These are phyloP conservation scores for Venturiaceae sp. DNA, from an alignment of 2,329 filamentous ascomycete species.

Conservation along the genomic window DNA sequence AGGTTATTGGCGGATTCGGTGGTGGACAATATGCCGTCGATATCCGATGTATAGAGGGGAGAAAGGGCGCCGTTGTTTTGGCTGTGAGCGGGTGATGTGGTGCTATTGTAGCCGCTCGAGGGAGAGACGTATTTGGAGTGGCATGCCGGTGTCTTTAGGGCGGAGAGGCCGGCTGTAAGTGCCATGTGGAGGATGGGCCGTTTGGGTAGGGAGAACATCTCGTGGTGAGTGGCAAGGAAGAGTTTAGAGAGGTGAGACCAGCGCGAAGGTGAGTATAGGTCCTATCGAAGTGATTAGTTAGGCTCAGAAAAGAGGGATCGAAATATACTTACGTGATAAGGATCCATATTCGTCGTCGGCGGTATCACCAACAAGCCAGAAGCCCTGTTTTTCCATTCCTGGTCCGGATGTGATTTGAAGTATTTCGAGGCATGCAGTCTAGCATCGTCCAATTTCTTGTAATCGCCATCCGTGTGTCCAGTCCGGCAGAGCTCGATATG, in stretches of 20 bases:
- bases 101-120: slow-evolving; percentile 24
- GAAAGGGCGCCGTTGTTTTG: background rate
- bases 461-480: slow-evolving; percentile 36
- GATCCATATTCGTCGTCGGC: slow-evolving; percentile 37
- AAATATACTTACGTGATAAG: background rate
- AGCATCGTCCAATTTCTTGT: slow-evolving; percentile 61
- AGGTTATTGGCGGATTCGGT: background rate
- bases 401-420: slow-evolving; percentile 59
- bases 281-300: background rate
- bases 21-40: background rate
- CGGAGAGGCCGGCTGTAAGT: slow-evolving; percentile 80
- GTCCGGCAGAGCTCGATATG: slow-evolving; percentile 83
- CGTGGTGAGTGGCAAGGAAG: slow-evolving; percentile 81
- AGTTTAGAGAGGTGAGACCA: slow-evolving; percentile 70
- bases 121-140: slow-evolving; percentile 58
- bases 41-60: background rate
- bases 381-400: slow-evolving; percentile 60
- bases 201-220: slow-evolving; percentile 70
- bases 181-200: slow-evolving; percentile 84
- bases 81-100: slow-evolving; percentile 14
- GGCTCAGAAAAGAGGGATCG: background rate
- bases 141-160: slow-evolving; percentile 90
- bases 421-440: slow-evolving; percentile 75
- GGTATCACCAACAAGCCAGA: slow-evolving; percentile 72
- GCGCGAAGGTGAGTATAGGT: slow-evolving; percentile 54